Percentiles rank a stretch among this genome's conserved stretches.
These are phyloP conservation scores for Paecilomyces formosus DNA, from an alignment of 2,329 filamentous ascomycete genomes.

Conservation along the genomic window DNA sequence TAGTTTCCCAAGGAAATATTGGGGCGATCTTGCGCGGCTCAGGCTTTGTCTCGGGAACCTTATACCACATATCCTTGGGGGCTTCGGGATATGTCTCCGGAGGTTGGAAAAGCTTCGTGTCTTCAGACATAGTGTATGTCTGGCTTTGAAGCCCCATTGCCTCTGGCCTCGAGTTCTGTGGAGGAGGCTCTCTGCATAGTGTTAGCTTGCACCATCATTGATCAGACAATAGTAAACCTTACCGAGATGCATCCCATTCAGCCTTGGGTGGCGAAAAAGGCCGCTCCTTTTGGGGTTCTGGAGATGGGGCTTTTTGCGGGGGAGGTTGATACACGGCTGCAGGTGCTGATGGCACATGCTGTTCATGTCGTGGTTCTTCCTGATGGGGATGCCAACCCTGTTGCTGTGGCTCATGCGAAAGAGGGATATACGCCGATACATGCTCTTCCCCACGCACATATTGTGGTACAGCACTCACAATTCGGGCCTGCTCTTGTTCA, in stretches of 20 bases:
- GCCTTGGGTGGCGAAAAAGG: constrained; percentile 51
- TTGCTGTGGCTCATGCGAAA: background rate
- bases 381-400: background rate
- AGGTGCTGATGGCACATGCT: constrained; percentile 30
- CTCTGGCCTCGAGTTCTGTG: constrained; percentile 67
- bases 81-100: constrained; percentile 73
- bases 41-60: constrained; percentile 57
- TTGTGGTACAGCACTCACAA: constrained; percentile 33
- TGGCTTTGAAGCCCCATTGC: constrained; percentile 72
- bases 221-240: constrained; percentile 17
- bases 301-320: constrained; percentile 29
- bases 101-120: constrained; percentile 66
- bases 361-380: constrained; percentile 10
- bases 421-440: constrained; percentile 23
- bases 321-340: constrained; percentile 36
- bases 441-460: constrained; percentile 40
- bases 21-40: constrained; percentile 54
- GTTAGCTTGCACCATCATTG: constrained; percentile 10
- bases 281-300: constrained; percentile 23
- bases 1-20: constrained; percentile 86
- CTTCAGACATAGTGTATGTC: constrained; percentile 76
- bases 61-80: constrained; percentile 81
- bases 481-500: constrained; percentile 3
- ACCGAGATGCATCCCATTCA: constrained; percentile 58
- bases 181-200: constrained; percentile 50